phyloP scores from a whole-genome alignment of 2,329 filamentous ascomycete species.

The Teratosphaeria zuluensis region DNA sequence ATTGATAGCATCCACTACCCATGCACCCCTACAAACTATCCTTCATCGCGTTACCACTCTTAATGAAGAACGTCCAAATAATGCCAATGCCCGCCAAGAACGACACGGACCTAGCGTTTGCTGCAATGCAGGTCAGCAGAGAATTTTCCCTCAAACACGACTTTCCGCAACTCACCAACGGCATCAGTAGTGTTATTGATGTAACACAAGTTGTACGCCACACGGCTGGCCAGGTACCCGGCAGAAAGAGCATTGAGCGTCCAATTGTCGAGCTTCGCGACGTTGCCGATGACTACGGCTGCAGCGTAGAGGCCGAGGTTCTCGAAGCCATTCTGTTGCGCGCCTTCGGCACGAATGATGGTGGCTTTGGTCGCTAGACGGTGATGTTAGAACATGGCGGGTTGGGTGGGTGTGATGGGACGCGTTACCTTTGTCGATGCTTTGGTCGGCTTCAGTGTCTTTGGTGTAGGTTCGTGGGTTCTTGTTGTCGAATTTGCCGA shows the following conservation, averaged over 20 bases:
- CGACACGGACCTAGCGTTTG: not conserved
- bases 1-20: not conserved
- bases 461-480: not conserved
- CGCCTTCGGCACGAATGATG: not conserved
- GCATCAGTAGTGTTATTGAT: not conserved
- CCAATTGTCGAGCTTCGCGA: not conserved
- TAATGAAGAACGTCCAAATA: not conserved
- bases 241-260: not conserved
- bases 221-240: not conserved
- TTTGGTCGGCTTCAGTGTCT: not conserved
- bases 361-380: not conserved
- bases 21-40: not conserved
- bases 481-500: not conserved
- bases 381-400: not conserved
- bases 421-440: not conserved
- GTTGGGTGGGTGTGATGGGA: not conserved
- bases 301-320: not conserved
- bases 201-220: not conserved
- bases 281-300: not conserved
- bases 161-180: not conserved
- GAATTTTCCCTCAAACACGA: no score
- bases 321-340: not conserved
- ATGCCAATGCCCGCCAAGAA: not conserved
- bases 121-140: not conserved
- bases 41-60: not conserved